Conservation (phyloP, 2,329 filamentous ascomycete species). For the Lachnellula cervina region DNA sequence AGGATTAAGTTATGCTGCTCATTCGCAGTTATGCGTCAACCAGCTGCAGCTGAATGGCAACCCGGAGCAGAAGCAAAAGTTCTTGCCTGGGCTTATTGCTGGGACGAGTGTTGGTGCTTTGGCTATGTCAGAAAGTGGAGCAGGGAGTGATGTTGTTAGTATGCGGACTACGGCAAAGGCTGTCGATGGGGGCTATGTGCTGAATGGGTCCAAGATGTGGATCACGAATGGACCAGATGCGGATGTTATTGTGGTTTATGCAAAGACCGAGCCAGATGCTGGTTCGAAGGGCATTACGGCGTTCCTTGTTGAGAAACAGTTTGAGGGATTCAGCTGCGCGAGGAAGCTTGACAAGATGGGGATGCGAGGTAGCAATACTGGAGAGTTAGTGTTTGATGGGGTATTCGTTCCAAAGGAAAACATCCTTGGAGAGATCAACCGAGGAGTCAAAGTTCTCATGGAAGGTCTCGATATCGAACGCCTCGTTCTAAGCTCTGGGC, state of each 20-base stretch:
- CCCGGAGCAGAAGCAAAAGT: constrained; percentile 70
- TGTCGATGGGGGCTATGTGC: constrained; percentile 76
- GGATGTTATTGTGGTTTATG: constrained; percentile 91
- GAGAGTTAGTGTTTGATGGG: constrained; percentile 84
- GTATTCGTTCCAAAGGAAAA: constrained; percentile 85
- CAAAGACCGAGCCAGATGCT: constrained; percentile 78
- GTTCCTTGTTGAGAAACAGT: constrained; percentile 71
- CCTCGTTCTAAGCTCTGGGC: constrained; percentile 84
- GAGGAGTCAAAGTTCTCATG: constrained; percentile 88
- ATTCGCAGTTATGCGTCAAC: constrained; percentile 94
- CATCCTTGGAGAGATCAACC: constrained; percentile 73
- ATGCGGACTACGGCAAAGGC: constrained; percentile 84
- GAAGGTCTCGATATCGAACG: constrained; percentile 92
- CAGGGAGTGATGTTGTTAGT: constrained; percentile 89
- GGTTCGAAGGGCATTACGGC: constrained; percentile 91
- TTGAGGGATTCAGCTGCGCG: constrained; percentile 76
- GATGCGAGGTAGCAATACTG: constrained; percentile 95
- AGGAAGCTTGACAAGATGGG: constrained; percentile 96
- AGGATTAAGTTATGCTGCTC: constrained; percentile 88
- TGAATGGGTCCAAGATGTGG: constrained; percentile 87
- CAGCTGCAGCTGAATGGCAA: constrained; percentile 89
- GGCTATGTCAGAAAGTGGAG: constrained; percentile 90
- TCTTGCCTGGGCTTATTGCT: constrained; percentile 74
- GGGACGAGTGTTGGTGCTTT: constrained; percentile 80
- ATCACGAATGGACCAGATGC: constrained; percentile 98